Percentiles rank a stretch among this genome's conserved stretches.
These are phyloP conservation scores for Flaveria trinervia DNA, from an alignment of 129 eudicot genomes.

Conservation along the genomic window DNA sequence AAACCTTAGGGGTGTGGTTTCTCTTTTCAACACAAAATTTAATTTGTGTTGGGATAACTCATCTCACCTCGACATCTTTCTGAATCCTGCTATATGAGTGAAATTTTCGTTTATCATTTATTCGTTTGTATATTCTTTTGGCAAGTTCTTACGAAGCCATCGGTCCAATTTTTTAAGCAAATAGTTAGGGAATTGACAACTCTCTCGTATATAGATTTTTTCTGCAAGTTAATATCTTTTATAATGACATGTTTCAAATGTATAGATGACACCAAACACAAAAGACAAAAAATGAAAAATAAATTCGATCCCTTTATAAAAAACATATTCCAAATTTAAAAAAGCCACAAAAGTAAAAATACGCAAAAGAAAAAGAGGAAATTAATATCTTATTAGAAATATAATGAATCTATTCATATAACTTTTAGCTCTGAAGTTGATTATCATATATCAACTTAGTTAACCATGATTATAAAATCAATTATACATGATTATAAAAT, in stretches of 20 bases:
- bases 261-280: slow-evolving; percentile 1
- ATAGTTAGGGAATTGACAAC: neutral
- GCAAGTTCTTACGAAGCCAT: neutral
- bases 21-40: no score
- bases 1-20: no score
- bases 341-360: slow-evolving; percentile 34
- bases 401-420: neutral
- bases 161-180: neutral
- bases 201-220: neutral
- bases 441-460: neutral
- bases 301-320: slow-evolving; percentile 29
- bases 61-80: no score
- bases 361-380: slow-evolving; percentile 37
- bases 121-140: no score
- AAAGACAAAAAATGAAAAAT: slow-evolving; percentile 6
- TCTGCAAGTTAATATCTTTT: neutral
- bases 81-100: no score
- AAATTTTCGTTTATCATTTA: no score
- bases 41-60: no score
- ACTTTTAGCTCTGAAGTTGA: slow-evolving; percentile 1
- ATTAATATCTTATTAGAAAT: slow-evolving; percentile 25
- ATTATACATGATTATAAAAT: no score
- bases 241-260: neutral
- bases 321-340: slow-evolving; percentile 35
- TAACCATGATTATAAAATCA: no score